Evolutionary conservation across 805 yeast genomes (phyloP).

Genomic region (Candida broadrunensis): DNA sequence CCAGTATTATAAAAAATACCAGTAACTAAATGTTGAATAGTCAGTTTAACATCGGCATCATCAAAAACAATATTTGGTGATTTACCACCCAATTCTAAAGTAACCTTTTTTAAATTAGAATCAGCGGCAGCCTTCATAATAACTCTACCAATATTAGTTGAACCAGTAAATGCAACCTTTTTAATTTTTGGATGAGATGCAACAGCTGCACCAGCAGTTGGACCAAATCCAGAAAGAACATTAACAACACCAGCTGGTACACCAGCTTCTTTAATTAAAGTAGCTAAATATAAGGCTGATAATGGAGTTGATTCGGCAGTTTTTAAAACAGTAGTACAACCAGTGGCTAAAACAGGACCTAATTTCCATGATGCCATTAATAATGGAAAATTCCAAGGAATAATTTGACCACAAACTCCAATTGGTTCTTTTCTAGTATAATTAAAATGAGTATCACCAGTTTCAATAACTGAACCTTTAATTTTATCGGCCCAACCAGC

Average conservation of each 20-base stretch:
- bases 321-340: constrained; percentile 84
- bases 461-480: constrained; percentile 70
- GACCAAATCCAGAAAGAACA: constrained; percentile 84
- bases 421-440: constrained; percentile 86
- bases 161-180: constrained; percentile 94
- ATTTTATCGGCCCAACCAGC: constrained; percentile 93
- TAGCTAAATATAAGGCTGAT: constrained; percentile 75
- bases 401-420: constrained; percentile 94
- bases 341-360: constrained; percentile 90
- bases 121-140: constrained; percentile 80
- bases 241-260: constrained; percentile 90
- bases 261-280: constrained; percentile 74
- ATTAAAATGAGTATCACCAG: constrained; percentile 69
- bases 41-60: constrained; percentile 76
- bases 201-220: constrained; percentile 77
- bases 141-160: constrained; percentile 83
- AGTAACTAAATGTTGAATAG: constrained; percentile 69
- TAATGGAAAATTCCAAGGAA: constrained; percentile 97
- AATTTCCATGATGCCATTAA: constrained; percentile 94
- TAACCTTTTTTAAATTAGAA: constrained; percentile 81
- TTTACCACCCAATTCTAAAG: constrained; percentile 95
- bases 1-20: constrained; percentile 95
- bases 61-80: constrained; percentile 87
- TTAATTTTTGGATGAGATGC: constrained; percentile 76
- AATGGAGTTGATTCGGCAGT: constrained; percentile 92